Evolutionary conservation across 352 stramenopile species (phyloP), one percentile per base, ranked within the genome.

Genomic region (Lagenidium sp.): DNA sequence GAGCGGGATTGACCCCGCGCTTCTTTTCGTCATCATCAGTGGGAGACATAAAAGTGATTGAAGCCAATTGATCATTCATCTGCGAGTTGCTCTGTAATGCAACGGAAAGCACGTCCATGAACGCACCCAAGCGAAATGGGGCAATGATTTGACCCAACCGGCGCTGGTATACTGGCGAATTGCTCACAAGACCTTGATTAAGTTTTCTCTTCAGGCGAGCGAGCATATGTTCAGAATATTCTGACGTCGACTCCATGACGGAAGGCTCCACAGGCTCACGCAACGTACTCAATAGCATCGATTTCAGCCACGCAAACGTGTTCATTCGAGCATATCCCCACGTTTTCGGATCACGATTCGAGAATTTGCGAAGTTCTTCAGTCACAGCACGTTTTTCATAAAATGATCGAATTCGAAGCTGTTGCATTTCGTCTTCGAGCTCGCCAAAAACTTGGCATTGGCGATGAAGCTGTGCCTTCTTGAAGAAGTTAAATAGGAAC

Each of bases 401-500:
- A 23, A 82, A 69, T 15, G 68, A 70, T 1, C 57, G 55, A 30
- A 82, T 80, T 0, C 69, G 67, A 8, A 80, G 45, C 35, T 69
- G 55, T 41, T 82, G 67, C 66, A 82, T 80, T 22, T 80, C 51
- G n/a, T 82, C 66, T 55, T 82, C 69, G 0, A 82, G 57, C 4
- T 63, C 45, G 1, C 69, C 66, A 49, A 80, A 80, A 2, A 68
- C 54, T 52, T 82, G 69, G 39, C 69, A 82, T 25, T 76, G 64
- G 4, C 69, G 64, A 57, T 82, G 69, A 0, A 82, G 38, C 24
- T 76, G 58, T 4, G 64, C 66, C 19, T 75, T 53, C 39, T 76
- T 74, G 39, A 79, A 82, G 36, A 78, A 80, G 37, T 82, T 82
- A 47, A 80, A 76, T 20, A 82, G 41, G 51, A 82, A 82, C 0